These are phyloP conservation scores for Ogataea philodendri DNA, from an alignment of 805 yeast genomes.

Conservation along the genomic window DNA sequence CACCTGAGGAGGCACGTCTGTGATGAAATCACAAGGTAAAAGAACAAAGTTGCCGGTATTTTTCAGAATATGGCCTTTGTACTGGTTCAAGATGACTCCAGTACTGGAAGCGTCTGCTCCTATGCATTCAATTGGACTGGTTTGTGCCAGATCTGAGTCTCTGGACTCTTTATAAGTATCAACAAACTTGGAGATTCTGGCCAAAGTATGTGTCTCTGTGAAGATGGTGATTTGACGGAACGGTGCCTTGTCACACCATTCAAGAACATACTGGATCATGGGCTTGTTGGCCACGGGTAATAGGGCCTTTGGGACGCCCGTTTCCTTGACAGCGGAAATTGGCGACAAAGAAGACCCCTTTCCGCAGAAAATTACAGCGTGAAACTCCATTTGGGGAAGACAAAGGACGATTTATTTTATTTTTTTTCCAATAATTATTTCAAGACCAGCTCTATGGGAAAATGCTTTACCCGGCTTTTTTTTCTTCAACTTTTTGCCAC, in stretches of 20 bases:
- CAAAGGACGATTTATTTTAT: neutral
- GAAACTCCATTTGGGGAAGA: conserved; percentile 87
- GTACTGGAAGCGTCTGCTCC: conserved; percentile 50
- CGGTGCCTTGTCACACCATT: conserved; percentile 89
- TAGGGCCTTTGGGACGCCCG: conserved; percentile 78
- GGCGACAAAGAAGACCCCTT: conserved; percentile 74
- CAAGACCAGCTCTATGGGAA: neutral
- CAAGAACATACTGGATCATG: conserved; percentile 80
- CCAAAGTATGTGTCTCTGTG: conserved; percentile 43
- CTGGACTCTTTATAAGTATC: conserved; percentile 45
- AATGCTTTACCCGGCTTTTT: conserved; percentile 13
- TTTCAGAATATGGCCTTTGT: conserved; percentile 38
- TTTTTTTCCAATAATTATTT: conserved; percentile 1
- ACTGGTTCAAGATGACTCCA: conserved; percentile 59
- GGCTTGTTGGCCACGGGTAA: conserved; percentile 89
- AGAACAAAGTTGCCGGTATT: conserved; percentile 60
- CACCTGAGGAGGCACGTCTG: conserved; percentile 88
- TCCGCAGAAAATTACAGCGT: conserved; percentile 89
- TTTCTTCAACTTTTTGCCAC: conserved; percentile 14
- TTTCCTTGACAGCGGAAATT: conserved; percentile 56
- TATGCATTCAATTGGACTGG: conserved; percentile 41
- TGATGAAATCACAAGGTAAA: conserved; percentile 90
- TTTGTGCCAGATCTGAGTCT: conserved; percentile 31
- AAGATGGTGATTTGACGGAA: conserved; percentile 70
- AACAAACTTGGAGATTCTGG: conserved; percentile 48